phyloP scores from a whole-genome alignment of 176 grass and related monocot genomes.

The Zea mays region DNA sequence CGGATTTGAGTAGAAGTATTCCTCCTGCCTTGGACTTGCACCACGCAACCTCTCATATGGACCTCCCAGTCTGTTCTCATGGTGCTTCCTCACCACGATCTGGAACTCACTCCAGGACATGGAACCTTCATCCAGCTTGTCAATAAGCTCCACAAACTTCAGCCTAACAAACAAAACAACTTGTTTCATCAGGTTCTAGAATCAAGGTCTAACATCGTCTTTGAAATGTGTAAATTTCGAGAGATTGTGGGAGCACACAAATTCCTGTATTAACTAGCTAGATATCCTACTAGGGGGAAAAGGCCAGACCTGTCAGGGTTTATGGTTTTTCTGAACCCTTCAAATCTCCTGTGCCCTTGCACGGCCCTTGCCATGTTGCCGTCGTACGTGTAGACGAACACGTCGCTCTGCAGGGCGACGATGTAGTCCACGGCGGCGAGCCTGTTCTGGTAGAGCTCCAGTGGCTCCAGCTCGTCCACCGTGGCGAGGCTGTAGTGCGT shows the following conservation, averaged over 20 bases:
- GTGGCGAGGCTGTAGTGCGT: constrained; percentile 66
- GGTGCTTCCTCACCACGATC: constrained; percentile 43
- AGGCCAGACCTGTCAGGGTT: constrained; percentile 61
- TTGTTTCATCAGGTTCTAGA: not conserved
- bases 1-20: constrained; percentile 76
- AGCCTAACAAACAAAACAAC: constrained; percentile 29
- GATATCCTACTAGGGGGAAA: no score
- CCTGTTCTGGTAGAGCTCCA: constrained; percentile 57
- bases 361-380: constrained; percentile 90
- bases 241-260: not conserved
- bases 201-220: not conserved
- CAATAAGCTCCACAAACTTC: constrained; percentile 63
- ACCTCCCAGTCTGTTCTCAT: constrained; percentile 58
- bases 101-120: constrained; percentile 58
- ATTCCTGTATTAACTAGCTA: not conserved
- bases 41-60: constrained; percentile 57
- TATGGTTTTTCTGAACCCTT: constrained; percentile 76
- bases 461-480: constrained; percentile 55
- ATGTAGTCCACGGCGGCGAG: constrained; percentile 77
- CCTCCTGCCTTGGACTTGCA: constrained; percentile 52
- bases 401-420: constrained; percentile 62
- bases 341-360: constrained; percentile 65
- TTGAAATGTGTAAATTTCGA: not conserved
- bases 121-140: constrained; percentile 49
- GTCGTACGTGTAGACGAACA: constrained; percentile 75